A percentile compares a stretch with the other conserved stretches of the same genome.
phyloP scores from a whole-genome alignment of 2,329 filamentous ascomycete genomes.

The Penicillium brevicompactum region DNA sequence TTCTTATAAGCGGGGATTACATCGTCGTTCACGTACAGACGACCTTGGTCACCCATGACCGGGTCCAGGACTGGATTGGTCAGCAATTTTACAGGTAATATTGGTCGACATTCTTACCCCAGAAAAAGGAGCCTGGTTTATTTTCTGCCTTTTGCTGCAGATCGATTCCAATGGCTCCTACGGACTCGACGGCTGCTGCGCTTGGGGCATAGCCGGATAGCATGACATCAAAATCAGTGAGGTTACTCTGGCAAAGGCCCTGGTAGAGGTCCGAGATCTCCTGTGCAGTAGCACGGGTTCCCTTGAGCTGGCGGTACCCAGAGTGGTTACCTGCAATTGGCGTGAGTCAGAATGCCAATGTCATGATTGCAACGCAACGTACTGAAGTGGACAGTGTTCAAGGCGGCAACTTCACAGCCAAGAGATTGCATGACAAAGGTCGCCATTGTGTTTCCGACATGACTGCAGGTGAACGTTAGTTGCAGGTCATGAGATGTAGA shows the following conservation, averaged over 20 bases:
- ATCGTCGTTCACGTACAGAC: constrained; percentile 86
- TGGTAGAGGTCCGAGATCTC: constrained; percentile 84
- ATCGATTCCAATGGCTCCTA: constrained; percentile 81
- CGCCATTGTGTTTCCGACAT: constrained; percentile 97
- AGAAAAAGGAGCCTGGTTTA: constrained; percentile 81
- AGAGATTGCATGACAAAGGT: constrained; percentile 92
- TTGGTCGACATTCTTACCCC: constrained; percentile 55
- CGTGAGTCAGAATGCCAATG: background rate
- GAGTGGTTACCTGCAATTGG: constrained; percentile 79
- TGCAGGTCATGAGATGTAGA: constrained; percentile 10
- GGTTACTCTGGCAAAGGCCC: constrained; percentile 78
- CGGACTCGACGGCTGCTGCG: constrained; percentile 77
- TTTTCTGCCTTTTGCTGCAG: constrained; percentile 66
- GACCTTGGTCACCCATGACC: constrained; percentile 96
- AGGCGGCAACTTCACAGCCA: constrained; percentile 87
- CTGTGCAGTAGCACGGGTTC: constrained; percentile 75
- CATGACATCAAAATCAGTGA: constrained; percentile 91
- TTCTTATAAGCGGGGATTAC: constrained; percentile 88
- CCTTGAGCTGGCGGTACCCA: constrained; percentile 85
- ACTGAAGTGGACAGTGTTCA: constrained; percentile 99
- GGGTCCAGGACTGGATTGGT: constrained; percentile 73
- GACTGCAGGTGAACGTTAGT: constrained; percentile 56
- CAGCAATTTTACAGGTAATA: constrained; percentile 8
- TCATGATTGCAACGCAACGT: constrained; percentile 38
- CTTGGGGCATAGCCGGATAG: constrained; percentile 93